Evolutionary conservation across 768 basidiomycete species (phyloP).

Genomic region (Neoboletus subvelutipes): DNA sequence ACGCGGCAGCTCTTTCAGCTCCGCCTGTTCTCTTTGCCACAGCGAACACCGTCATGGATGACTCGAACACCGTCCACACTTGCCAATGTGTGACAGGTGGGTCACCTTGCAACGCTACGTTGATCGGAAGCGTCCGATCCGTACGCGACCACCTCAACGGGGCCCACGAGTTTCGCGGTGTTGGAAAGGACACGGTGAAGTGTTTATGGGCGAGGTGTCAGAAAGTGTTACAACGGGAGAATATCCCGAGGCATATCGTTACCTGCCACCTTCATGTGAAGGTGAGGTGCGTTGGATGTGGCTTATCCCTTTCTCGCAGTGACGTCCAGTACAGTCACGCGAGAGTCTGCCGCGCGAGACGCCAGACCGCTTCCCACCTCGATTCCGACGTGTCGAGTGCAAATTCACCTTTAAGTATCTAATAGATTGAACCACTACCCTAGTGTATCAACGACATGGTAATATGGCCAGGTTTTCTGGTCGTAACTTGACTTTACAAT

Average conservation of each 20-base stretch:
- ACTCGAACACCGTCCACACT: neutral
- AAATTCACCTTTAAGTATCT: neutral
- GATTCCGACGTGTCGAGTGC: neutral
- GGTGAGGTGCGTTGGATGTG: slow-evolving; percentile 12
- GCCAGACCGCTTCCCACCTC: neutral
- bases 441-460: neutral
- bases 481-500: neutral
- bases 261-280: slow-evolving; percentile 14
- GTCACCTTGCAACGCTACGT: neutral
- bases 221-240: slow-evolving; percentile 13
- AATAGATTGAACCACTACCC: neutral
- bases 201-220: slow-evolving; percentile 20
- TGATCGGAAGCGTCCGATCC: slow-evolving; percentile 2
- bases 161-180: slow-evolving; percentile 5
- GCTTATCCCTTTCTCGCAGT: slow-evolving; percentile 16
- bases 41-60: neutral
- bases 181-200: neutral
- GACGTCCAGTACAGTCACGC: slow-evolving; percentile 20
- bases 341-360: slow-evolving; percentile 9
- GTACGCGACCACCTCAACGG: slow-evolving; percentile 19
- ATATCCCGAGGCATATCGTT: slow-evolving; percentile 19
- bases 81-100: slow-evolving; percentile 7
- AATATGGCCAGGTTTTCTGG: neutral
- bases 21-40: neutral
- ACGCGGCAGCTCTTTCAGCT: neutral